Evolutionary conservation across 768 basidiomycete genomes (phyloP).

Genomic region (Kwoniella bestiolae): DNA sequence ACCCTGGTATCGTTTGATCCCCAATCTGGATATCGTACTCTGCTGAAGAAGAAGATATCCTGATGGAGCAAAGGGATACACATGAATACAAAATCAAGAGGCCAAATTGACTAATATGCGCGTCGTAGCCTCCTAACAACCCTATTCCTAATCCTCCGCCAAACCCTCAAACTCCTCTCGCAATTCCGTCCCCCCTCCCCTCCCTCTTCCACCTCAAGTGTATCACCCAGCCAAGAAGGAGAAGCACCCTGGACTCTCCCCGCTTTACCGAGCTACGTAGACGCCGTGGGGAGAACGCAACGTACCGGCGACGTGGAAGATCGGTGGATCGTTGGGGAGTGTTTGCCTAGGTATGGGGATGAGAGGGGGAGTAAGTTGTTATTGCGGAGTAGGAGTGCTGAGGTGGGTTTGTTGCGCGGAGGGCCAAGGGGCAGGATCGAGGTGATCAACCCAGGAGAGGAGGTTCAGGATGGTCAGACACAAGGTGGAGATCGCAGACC

Average conservation of each 20-base stretch:
- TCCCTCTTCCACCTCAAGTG: background rate
- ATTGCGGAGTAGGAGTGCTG: conserved; percentile 17
- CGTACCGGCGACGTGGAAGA: conserved; percentile 29
- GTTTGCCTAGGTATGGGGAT: conserved; percentile 30
- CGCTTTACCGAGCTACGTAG: conserved; percentile 10
- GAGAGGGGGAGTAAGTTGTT: conserved; percentile 21
- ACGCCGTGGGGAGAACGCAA: background rate
- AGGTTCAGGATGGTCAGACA: background rate
- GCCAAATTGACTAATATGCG: background rate
- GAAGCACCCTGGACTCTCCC: conserved; percentile 7
- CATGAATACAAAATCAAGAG: no score
- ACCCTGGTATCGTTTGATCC: no score
- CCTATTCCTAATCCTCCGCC: conserved; percentile 1
- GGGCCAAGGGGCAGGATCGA: background rate
- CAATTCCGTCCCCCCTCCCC: conserved; percentile 1
- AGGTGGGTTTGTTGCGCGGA: no score
- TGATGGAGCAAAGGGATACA: no score
- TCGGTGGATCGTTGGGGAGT: conserved; percentile 3
- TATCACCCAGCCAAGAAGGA: background rate
- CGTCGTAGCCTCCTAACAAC: background rate
- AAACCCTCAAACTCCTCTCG: conserved; percentile 4
- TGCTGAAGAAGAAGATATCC: no score
- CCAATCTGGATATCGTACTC: no score
- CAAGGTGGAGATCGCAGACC: background rate
- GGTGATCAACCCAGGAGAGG: background rate